Evolutionary conservation across 768 basidiomycete genomes (phyloP), one percentile per base, ranked within the genome.

Genomic region (Leccinellum albellum): DNA sequence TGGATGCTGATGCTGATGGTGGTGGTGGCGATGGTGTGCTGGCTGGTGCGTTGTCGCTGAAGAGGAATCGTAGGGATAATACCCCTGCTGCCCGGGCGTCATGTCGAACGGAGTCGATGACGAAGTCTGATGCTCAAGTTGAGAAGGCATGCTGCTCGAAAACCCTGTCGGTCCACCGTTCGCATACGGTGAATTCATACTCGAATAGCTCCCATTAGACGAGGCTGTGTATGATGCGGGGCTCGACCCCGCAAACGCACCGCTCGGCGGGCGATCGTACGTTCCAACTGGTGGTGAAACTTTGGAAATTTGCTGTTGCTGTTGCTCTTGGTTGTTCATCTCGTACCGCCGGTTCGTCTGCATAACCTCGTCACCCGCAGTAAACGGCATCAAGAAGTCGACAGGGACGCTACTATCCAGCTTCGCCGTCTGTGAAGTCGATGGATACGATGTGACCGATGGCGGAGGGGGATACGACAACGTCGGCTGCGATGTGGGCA

Each of bases 331-430:
- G 15, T 59, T 55, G 21, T 8, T 21, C 47, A 66, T 61, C 40
- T 64, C 24, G n/a, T 60, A 67, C 24, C 60, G 57, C 32, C 51
- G 64, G 31, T 49, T 59, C 3, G 60, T 52, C 23, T 61, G 61
- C 6, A 32, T 46, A n/a, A n/a, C 37, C 15, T 68, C 68, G 1
- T 67, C 66, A 24, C 53, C 57, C 10, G 66, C 21, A 12, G 56
- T 56, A 50, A 66, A 72, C 4, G 68, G 58, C 8, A 66, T 48
- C 26, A 70, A 44, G 35, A 67, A 68, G 23, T 73, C 68, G n/a
- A 58, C 62, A 0, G 58, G 33, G 40, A 10, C 40, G 20, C 52
- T 7, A 17, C 60, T 52, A 23, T 65, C 61, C 12, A 53, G 32
- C 28, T 66, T 71, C 23, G 60, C 42, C 7, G 51, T 0, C 53